A percentile compares a stretch with the other conserved stretches of the same genome.
Evolutionary conservation across 495 filamentous ascomycete genomes (phyloP).

Genomic region (Cladorrhinum samala): DNA sequence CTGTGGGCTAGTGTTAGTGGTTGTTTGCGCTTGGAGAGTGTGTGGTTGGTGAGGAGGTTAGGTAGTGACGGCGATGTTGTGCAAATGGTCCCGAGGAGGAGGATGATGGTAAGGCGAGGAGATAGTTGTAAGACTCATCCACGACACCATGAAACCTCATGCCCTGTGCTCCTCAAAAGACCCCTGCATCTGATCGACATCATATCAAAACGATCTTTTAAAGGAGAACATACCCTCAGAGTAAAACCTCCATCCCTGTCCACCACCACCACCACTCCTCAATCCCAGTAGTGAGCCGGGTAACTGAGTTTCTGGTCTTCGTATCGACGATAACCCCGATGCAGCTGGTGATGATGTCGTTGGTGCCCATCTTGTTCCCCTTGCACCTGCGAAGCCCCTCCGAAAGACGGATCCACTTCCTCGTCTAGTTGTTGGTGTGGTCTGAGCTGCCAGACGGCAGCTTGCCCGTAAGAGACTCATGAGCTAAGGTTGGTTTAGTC

Average conservation of each 20-base stretch:
- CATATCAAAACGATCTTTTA: not conserved
- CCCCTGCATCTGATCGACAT: not conserved
- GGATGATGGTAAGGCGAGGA: too few species aligned
- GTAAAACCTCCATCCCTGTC: conserved; percentile 1
- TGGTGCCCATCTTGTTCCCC: too few species aligned
- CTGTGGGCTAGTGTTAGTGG: not conserved
- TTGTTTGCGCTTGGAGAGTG: not conserved
- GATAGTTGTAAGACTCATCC: too few species aligned
- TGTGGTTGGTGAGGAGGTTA: not conserved
- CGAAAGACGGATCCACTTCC: not conserved
- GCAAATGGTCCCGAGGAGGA: too few species aligned
- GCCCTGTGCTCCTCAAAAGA: not conserved
- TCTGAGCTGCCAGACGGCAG: not conserved
- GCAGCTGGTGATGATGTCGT: not conserved
- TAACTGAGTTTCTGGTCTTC: not conserved
- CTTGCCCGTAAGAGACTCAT: not conserved
- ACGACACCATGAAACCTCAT: not conserved
- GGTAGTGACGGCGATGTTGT: too few species aligned
- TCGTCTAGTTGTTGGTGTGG: not conserved
- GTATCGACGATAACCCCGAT: not conserved
- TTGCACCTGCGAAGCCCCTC: not conserved
- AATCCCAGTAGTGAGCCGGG: too few species aligned
- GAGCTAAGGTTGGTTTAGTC: not conserved
- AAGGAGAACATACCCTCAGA: not conserved
- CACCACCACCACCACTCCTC: not conserved